Conservation (phyloP, 495 filamentous ascomycete genomes). For the Baudoinia panamericana region DNA sequence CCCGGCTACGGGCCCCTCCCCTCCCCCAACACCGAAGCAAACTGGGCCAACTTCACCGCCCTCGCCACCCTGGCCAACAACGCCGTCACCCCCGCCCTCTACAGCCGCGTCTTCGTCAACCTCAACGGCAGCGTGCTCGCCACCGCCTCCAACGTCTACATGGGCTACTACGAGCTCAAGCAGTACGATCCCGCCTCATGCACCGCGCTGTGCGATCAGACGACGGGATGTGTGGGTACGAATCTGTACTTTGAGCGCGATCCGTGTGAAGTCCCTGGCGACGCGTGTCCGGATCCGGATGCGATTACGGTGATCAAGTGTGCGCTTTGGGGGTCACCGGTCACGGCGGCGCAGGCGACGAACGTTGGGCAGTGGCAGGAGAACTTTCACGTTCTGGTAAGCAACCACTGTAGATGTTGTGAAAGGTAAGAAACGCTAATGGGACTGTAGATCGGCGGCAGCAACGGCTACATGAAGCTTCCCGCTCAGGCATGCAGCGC, state of each 20-base stretch:
- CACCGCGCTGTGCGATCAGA: conserved; percentile 12
- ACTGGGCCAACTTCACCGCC: conserved; percentile 7
- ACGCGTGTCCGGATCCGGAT: conserved; percentile 14
- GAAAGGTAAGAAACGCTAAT: neutral
- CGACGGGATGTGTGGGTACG: conserved; percentile 12
- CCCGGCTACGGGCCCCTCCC: conserved; percentile 6
- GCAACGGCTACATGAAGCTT: conserved; percentile 12
- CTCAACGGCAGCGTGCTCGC: conserved; percentile 7
- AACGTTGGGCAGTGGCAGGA: conserved; percentile 18
- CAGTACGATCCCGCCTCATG: conserved; percentile 14
- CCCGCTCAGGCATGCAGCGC: conserved; percentile 10
- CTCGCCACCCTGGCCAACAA: conserved; percentile 9
- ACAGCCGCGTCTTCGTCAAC: conserved; percentile 23
- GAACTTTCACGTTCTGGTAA: conserved; percentile 15
- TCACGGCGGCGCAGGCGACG: conserved; percentile 12
- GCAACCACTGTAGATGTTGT: neutral
- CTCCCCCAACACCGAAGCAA: conserved; percentile 12
- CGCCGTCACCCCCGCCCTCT: conserved; percentile 32
- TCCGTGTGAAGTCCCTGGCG: conserved; percentile 13
- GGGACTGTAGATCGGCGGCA: conserved; percentile 7
- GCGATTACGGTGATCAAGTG: conserved; percentile 18
- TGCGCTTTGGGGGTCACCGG: conserved; percentile 13
- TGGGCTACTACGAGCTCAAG: conserved; percentile 18
- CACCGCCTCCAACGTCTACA: conserved; percentile 5
- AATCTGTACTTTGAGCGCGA: conserved; percentile 21